Conservation (phyloP, 352 stramenopile genomes). For the Pythium diclinum region DNA sequence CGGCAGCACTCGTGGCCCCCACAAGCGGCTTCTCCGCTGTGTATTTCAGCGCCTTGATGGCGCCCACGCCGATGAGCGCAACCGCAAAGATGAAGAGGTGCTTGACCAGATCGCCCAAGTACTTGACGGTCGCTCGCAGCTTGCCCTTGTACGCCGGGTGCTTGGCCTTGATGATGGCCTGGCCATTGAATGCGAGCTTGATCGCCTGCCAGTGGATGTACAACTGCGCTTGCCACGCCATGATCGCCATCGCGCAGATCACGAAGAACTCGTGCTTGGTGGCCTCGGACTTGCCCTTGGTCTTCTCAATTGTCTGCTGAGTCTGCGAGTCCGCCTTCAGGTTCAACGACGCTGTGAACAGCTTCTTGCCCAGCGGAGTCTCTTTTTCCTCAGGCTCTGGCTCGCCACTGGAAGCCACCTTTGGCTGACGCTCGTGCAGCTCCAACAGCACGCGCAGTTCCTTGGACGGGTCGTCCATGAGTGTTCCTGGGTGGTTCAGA, state of each 20-base stretch:
- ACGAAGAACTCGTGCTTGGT: constrained; percentile 19
- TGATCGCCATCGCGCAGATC: constrained; percentile 22
- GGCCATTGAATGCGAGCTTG: constrained; percentile 21
- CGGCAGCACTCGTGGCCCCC: constrained; percentile 1
- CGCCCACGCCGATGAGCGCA: constrained; percentile 16
- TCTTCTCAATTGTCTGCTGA: constrained; percentile 8
- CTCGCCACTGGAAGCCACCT: background rate
- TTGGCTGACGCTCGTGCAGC: constrained; percentile 10
- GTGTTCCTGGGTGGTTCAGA: constrained; percentile 24
- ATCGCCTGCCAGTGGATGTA: constrained; percentile 28
- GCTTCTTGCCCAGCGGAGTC: constrained; percentile 22
- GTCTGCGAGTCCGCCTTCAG: constrained; percentile 6
- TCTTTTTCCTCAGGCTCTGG: constrained; percentile 13
- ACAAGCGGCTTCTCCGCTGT: constrained; percentile 6
- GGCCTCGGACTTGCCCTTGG: constrained; percentile 8
- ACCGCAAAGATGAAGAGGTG: constrained; percentile 26
- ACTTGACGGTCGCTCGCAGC: constrained; percentile 12
- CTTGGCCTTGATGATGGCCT: constrained; percentile 15
- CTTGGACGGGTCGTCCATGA: constrained; percentile 11
- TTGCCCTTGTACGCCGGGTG: constrained; percentile 28
- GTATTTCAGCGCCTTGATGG: constrained; percentile 18
- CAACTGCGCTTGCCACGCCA: constrained; percentile 28
- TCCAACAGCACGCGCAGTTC: constrained; percentile 24
- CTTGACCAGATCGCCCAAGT: constrained; percentile 24
- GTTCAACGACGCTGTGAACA: constrained; percentile 24